Base-by-base conservation (phyloP, 352 stramenopile species). In the Blastocystis hominis region DNA sequence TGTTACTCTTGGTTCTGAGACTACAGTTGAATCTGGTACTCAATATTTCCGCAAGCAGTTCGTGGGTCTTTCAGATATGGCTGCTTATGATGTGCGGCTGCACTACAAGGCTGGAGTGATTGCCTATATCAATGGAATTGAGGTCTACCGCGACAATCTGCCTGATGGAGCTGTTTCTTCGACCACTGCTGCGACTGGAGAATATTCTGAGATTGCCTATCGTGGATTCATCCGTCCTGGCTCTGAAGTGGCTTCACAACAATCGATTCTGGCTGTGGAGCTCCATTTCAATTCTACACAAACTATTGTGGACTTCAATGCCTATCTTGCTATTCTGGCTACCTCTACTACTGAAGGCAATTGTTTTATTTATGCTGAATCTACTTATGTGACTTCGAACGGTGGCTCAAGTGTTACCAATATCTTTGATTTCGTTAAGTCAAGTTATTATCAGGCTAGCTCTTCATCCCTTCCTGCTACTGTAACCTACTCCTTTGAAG, bases 51-150 rank as follows among this genome's bases (percentile, higher is more conserved):
- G 75, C 30, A 86, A 50, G 56, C 36, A 55, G 17, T 69, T 75
- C 62, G 15, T 70, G 3, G 75, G 62, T 38, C 1, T 86, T 3
- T 20, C 10, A 17, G 62, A 34, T 7, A 75, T 75, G 56, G 75
- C 75, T 50, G 44, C 75, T 1, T 86, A 75, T n/a, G 75, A 86
- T 30, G 2, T 55, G 62, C 36, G 75, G 30, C 34, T 86, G 20
- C 46, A 46, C 30, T 69, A 69, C 30, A 6, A 70, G 13, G 10
- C 38, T 1, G 75, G 75, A 44, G 42, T 86, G 17, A 38, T 75
- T 17, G 62, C 56, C 17, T 86, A 86, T n/a, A 36, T 86, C 3
- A 86, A 86, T 38, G 75, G 75, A n/a, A 10, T 54, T 13, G 75
- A 86, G 30, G 47, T 86, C 17, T 42, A 46, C 10, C 75, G 75